A percentile compares a stretch with the other conserved stretches of the same genome.
Evolutionary conservation across 202 grass and related monocot species (phyloP).

Genomic region (Digitaria exilis): DNA sequence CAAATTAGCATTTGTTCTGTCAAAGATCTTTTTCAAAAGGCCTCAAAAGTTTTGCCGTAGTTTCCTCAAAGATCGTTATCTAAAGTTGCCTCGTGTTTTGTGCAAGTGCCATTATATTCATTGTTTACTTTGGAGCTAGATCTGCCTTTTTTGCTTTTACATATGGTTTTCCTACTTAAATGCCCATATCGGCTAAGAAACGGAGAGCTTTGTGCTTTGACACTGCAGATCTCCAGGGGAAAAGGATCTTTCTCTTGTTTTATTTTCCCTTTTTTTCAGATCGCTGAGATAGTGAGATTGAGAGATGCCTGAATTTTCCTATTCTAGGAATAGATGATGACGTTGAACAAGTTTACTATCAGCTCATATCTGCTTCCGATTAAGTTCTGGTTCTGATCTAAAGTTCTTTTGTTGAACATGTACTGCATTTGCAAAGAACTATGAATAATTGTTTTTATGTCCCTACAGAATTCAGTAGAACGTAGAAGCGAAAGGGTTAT

Average conservation of each 20-base stretch:
- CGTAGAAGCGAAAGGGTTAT: neutral
- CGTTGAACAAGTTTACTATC: neutral
- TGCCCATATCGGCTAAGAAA: neutral
- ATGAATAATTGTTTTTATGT: neutral
- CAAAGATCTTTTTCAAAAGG: too few species aligned
- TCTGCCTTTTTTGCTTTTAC: neutral
- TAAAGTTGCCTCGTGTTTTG: too few species aligned
- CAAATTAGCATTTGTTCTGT: neutral
- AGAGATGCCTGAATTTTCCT: neutral
- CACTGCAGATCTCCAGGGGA: neutral
- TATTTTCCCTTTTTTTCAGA: neutral
- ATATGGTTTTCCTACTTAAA: neutral
- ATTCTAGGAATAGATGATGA: neutral
- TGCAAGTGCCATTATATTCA: too few species aligned
- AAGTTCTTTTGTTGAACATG: neutral
- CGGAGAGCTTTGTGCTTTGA: neutral
- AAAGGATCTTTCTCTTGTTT: neutral
- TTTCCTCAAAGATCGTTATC: neutral
- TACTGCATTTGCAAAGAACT: neutral
- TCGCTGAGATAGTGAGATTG: conserved; percentile 4
- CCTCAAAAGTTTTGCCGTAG: too few species aligned
- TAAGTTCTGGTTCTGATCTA: neutral
- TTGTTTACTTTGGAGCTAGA: neutral
- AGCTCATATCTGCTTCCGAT: neutral
- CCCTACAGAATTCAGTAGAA: conserved; percentile 30